Evolutionary conservation across 768 basidiomycete species (phyloP).

Genomic region (Trametes cubensis): DNA sequence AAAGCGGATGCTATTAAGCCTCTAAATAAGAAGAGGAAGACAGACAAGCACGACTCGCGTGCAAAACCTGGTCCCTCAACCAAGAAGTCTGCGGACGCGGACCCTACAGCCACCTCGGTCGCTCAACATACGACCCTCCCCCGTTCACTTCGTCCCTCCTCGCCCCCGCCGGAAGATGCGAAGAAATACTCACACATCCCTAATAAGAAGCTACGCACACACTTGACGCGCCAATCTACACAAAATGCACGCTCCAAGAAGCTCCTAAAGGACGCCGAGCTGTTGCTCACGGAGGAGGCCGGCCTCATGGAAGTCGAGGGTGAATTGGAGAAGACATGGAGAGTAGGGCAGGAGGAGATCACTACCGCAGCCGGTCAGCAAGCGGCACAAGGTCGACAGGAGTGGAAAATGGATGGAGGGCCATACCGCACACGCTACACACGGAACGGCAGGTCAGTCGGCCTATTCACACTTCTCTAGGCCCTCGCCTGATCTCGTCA

Average conservation of each 20-base stretch:
- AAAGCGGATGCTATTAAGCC: slow-evolving; percentile 64
- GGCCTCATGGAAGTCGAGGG: slow-evolving; percentile 78
- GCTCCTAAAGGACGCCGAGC: slow-evolving; percentile 69
- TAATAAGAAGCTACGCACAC: slow-evolving; percentile 75
- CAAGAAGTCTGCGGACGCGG: slow-evolving; percentile 15
- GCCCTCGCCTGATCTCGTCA: neutral
- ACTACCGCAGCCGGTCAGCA: slow-evolving; percentile 65
- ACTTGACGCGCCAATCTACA: slow-evolving; percentile 62
- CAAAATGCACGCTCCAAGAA: slow-evolving; percentile 64
- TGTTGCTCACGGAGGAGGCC: slow-evolving; percentile 67
- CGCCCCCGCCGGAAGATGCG: slow-evolving; percentile 48
- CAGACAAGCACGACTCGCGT: slow-evolving; percentile 22
- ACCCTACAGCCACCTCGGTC: slow-evolving; percentile 29
- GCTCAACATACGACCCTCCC: slow-evolving; percentile 57
- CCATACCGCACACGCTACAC: slow-evolving; percentile 86
- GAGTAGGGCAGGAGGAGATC: slow-evolving; percentile 82
- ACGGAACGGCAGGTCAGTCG: slow-evolving; percentile 80
- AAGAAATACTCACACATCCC: slow-evolving; percentile 62
- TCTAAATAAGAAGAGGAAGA: slow-evolving; percentile 39
- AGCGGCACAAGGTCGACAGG: slow-evolving; percentile 73
- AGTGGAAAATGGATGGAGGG: slow-evolving; percentile 83
- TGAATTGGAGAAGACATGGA: slow-evolving; percentile 88
- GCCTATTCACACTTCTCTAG: neutral
- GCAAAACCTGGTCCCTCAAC: slow-evolving; percentile 20
- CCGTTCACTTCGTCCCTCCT: slow-evolving; percentile 61